These are phyloP conservation scores for Fraxinus albicans DNA, from an alignment of 305 asterid species.

Conservation along the genomic window DNA sequence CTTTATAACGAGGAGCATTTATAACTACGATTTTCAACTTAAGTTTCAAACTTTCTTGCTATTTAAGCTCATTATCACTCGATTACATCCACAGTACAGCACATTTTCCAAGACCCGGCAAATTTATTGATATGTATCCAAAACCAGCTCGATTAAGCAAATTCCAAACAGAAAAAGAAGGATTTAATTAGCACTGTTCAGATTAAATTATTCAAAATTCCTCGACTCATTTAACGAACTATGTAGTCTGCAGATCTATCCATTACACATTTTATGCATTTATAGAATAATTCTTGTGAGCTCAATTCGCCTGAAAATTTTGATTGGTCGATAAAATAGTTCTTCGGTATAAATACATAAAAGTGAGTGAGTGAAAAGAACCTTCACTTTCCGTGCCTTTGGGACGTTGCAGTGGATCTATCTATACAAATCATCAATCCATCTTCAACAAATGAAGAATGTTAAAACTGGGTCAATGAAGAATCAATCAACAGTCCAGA, in stretches of 20 bases:
- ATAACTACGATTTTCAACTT: neutral
- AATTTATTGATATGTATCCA: neutral
- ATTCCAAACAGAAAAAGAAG: neutral
- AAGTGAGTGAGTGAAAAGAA: neutral
- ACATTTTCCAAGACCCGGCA: neutral
- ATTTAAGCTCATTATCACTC: conserved; percentile 21
- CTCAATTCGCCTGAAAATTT: neutral
- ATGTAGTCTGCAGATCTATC: conserved; percentile 24
- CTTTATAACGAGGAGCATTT: neutral
- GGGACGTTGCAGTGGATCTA: neutral
- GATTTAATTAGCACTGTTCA: neutral
- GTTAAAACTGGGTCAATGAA: neutral
- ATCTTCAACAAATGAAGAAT: neutral
- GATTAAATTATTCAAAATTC: conserved; percentile 14
- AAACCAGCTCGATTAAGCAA: neutral
- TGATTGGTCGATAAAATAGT: neutral
- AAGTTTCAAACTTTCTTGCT: conserved; percentile 17
- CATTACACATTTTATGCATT: conserved; percentile 5
- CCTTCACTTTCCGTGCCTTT: neutral
- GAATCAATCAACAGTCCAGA: neutral
- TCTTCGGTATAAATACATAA: neutral
- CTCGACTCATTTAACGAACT: neutral
- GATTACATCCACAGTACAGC: neutral
- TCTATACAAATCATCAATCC: neutral
- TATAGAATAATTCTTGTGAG: neutral